Evolutionary conservation across 108 stramenopile species (phyloP), one percentile per base, ranked within the genome.

Genomic region (Nitzschia sp.): DNA sequence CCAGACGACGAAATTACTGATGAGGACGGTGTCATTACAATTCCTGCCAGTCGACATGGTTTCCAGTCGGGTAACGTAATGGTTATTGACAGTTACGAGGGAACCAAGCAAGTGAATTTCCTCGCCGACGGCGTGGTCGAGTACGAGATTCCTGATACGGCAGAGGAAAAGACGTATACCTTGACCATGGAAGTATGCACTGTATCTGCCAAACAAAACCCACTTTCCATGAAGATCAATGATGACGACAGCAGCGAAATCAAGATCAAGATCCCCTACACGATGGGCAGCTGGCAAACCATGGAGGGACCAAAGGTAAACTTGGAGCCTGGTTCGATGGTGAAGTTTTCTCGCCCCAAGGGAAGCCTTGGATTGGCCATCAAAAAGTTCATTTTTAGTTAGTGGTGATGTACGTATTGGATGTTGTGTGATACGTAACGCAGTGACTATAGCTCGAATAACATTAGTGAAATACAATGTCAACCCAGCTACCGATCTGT

Each of bases 81-180:
- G 57, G 57, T 72, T 50, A 76, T 76, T 51, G 70, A 67, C 11
- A 70, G 75, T 54, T 72, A 56, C 46, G 25, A 9, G 8, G 82
- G 78, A 14, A 75, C 75, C 3, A 64, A 71, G 57, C 82, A 83
- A 43, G 20, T 83, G 20, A 76, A 76, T 50, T 71, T 79, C 42
- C 25, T 72, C 15, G 59, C 63, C 3, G 71, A 70, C 53, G 82
- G 74, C 9, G 20, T 41, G 12, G 58, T 79, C 19, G 73, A 73
- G 41, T 83, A 83, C 41, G 53, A 53, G 14, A 20, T 82, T 12
- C 71, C 72, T 41, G 67, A 67, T 34, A 71, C 71, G 20, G 42
- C 75, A 1, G 70, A 54, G 12, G 20, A 50, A 0, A 53, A 67
- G 52, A 53, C 38, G 11, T 83, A 76, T 43, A 63, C 19, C 20